phyloP scores from a whole-genome alignment of 495 filamentous ascomycete genomes.

The Daldinia childiae region DNA sequence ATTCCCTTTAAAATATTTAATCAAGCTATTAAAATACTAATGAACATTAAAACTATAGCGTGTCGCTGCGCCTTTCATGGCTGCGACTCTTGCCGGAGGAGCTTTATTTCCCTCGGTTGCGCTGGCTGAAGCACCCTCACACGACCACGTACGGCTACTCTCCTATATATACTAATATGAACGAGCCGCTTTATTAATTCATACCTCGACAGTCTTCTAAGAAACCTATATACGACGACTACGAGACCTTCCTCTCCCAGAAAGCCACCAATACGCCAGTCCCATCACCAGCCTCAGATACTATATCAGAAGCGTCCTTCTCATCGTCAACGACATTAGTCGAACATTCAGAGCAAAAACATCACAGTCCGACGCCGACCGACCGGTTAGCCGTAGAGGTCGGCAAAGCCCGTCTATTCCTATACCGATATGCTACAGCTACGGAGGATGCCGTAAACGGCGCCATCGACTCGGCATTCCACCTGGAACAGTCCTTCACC shows the following conservation, averaged over 20 bases:
- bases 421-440: slow-evolving; percentile 74
- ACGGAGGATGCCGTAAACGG: slow-evolving; percentile 82
- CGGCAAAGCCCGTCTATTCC: slow-evolving; percentile 77
- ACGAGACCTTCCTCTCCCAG: slow-evolving; percentile 55
- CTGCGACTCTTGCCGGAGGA: slow-evolving; percentile 56
- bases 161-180: not conserved
- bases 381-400: slow-evolving; percentile 90
- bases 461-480: slow-evolving; percentile 75
- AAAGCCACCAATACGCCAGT: slow-evolving; percentile 46
- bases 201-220: slow-evolving; percentile 57
- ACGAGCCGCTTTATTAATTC: slow-evolving; percentile 8
- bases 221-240: slow-evolving; percentile 91
- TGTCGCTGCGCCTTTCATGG: slow-evolving; percentile 59
- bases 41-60: slow-evolving; percentile 33
- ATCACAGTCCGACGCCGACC: slow-evolving; percentile 78
- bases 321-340: slow-evolving; percentile 21
- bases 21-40: slow-evolving; percentile 26
- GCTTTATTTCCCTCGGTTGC: slow-evolving; percentile 57
- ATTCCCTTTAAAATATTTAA: not conserved
- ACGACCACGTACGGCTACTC: slow-evolving; percentile 46
- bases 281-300: slow-evolving; percentile 44
- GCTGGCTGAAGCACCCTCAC: slow-evolving; percentile 56
- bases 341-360: slow-evolving; percentile 45
- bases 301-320: slow-evolving; percentile 40
- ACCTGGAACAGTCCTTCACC: slow-evolving; percentile 85